Conservation (phyloP, 169 alveolate species). For the Plasmodium fragile region DNA sequence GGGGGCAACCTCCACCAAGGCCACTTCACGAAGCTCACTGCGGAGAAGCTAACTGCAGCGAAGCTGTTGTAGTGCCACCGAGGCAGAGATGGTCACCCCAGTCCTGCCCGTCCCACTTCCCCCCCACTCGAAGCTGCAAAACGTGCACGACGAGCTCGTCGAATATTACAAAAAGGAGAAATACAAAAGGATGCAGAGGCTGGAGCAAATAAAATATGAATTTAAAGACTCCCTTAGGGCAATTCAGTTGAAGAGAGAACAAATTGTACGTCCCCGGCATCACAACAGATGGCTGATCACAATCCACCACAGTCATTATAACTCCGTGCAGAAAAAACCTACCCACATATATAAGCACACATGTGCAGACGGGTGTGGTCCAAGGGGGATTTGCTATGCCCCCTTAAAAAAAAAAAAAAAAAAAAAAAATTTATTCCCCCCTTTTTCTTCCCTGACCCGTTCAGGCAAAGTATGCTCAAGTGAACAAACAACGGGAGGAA, state of each 20-base stretch:
- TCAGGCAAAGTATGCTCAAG: constrained; percentile 33
- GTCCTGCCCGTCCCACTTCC: not conserved
- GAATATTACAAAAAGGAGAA: constrained; percentile 54
- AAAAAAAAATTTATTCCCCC: not conserved
- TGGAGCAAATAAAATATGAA: constrained; percentile 35
- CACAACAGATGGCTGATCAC: not conserved
- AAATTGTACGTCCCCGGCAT: constrained; percentile 8
- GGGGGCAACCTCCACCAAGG: not conserved
- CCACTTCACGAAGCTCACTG: not conserved
- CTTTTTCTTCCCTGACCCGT: not conserved
- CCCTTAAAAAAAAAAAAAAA: not conserved
- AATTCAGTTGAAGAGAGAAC: constrained; percentile 13
- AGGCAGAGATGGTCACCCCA: not conserved
- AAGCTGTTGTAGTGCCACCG: no score
- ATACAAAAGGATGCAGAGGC: not conserved
- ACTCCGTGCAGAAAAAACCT: not conserved
- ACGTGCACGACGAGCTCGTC: constrained; percentile 46
- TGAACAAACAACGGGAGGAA: constrained; percentile 25
- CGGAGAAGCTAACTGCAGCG: not conserved
- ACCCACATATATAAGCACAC: not conserved
- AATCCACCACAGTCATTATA: not conserved
- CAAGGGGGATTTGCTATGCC: not conserved
- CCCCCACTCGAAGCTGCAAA: constrained; percentile 36
- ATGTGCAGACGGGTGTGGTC: not conserved
- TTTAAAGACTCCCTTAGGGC: not conserved